Evolutionary conservation across 768 basidiomycete genomes (phyloP), one percentile per base, ranked within the genome.

Genomic region (Tricholoma saponaceum): DNA sequence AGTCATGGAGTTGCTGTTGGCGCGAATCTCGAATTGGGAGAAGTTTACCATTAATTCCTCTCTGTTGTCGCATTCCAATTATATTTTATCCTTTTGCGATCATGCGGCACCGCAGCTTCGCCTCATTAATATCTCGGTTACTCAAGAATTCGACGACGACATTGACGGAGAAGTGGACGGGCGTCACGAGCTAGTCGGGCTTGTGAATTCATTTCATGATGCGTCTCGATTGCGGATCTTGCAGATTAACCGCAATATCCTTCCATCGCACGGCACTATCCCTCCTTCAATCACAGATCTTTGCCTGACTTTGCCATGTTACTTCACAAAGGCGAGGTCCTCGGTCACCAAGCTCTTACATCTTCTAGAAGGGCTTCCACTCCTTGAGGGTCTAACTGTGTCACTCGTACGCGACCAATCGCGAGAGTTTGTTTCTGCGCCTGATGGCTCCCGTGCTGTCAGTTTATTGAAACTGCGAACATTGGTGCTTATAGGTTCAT

Each of bases 1-100:
- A n/a, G 62, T 78, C 14, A 73, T 83, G 64, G 66, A 65, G 9
- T 44, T 81, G 8, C 70, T 87, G 49, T 58, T 74, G 39, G 61
- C 66, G 20, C 76, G 69, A 51, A 66, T 71, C 5, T 49, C 66
- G 8, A 77, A 78, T 47, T 85, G 82, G 85, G 68, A 65, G 57
- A 73, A 66, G 26, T 62, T 85, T 39, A 69, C 60, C 26, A 62
- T 86, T 54, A 71, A 71, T 26, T 72, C 79, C 9, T 64, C 65
- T 7, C 66, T 72, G 39, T 57, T 76, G n/a, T 58, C 59, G 14
- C 74, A 77, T 44, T 70, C 76, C 25, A 76, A 77, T 60, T 63
- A 66, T 51, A 62, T 83, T 44, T 57, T 84, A 23, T 61, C 66
- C 23, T 62, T 67, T 10, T 81, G 79, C 64, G 67, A 59, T 47